These are phyloP conservation scores for Chlorella ohadii DNA, from an alignment of 139 green algal genomes.

Conservation along the genomic window DNA sequence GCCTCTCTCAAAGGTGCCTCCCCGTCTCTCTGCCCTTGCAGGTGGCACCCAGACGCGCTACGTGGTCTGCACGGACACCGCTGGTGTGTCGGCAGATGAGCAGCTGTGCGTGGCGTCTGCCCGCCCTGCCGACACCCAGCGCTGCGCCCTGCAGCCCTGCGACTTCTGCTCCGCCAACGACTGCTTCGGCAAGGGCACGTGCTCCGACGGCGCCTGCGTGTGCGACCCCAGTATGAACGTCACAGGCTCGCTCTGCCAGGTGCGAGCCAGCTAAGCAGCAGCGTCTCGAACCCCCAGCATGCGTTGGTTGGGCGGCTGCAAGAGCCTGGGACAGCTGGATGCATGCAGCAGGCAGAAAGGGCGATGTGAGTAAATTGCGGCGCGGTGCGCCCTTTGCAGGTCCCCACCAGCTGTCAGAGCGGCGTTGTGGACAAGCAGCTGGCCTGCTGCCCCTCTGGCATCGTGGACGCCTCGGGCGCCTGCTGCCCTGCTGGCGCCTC, in stretches of 20 bases:
- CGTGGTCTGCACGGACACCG: slow-evolving; percentile 39
- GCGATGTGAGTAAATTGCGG: too few relatives aligned
- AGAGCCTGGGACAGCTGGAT: too few relatives aligned
- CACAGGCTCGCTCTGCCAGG: slow-evolving; percentile 47
- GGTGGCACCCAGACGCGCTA: slow-evolving; percentile 34
- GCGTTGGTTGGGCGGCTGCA: too few relatives aligned
- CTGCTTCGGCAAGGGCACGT: slow-evolving; percentile 46
- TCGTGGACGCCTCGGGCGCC: slow-evolving; percentile 23
- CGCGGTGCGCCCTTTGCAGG: too few relatives aligned
- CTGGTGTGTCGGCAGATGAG: background rate
- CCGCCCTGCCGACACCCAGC: background rate
- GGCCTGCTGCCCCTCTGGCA: slow-evolving; percentile 47
- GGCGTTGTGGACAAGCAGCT: slow-evolving; percentile 35
- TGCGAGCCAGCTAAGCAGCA: background rate
- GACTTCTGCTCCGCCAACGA: slow-evolving; percentile 47
- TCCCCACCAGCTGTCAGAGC: slow-evolving; percentile 29
- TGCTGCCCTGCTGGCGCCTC: slow-evolving; percentile 42
- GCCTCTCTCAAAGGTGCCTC: background rate
- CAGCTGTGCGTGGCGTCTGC: slow-evolving; percentile 15
- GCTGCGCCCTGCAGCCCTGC: slow-evolving; percentile 49
- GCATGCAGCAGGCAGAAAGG: too few relatives aligned
- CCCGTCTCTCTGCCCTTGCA: background rate
- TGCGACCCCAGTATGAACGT: slow-evolving; percentile 28
- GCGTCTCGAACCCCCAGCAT: too few relatives aligned
- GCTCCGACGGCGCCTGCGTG: slow-evolving; percentile 30